Percentiles rank a stretch among this genome's conserved stretches.
Evolutionary conservation across 129 eudicot species (phyloP).

Genomic region (Kitagawia praeruptora): DNA sequence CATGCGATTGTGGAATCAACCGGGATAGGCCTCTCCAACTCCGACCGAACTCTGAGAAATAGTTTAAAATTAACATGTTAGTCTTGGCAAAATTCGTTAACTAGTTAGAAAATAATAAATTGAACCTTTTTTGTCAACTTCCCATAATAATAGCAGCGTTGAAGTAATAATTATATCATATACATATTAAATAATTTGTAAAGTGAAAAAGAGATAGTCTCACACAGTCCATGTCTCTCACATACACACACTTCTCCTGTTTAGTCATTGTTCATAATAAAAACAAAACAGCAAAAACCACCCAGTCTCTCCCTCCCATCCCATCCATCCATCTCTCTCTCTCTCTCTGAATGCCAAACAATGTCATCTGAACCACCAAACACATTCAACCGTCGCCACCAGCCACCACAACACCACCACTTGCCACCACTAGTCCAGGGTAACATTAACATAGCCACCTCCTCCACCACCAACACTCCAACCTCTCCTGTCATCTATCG

Average conservation of each 20-base stretch:
- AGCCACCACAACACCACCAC: conserved; percentile 12
- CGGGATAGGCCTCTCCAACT: no score
- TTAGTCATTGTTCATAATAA: not conserved
- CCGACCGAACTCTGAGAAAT: no score
- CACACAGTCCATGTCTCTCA: not conserved
- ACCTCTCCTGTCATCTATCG: conserved; percentile 11
- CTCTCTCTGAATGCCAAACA: conserved; percentile 17
- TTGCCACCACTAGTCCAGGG: conserved; percentile 14
- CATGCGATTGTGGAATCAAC: no score
- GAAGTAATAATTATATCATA: not conserved
- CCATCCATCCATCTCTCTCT: not conserved
- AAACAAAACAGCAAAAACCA: conserved; percentile 2
- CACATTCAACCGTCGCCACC: conserved; percentile 12
- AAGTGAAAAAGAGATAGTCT: not conserved
- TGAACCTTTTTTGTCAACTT: not conserved
- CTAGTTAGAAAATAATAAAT: no score
- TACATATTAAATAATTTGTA: not conserved
- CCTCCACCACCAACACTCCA: conserved; percentile 16
- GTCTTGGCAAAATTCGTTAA: no score
- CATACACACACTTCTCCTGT: conserved; percentile 2
- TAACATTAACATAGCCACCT: not conserved
- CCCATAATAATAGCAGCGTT: not conserved
- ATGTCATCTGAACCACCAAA: conserved; percentile 32
- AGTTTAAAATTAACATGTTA: no score
- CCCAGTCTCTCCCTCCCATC: not conserved